Conservation (phyloP, 169 alveolate species). For the Sarcocystis neurona region DNA sequence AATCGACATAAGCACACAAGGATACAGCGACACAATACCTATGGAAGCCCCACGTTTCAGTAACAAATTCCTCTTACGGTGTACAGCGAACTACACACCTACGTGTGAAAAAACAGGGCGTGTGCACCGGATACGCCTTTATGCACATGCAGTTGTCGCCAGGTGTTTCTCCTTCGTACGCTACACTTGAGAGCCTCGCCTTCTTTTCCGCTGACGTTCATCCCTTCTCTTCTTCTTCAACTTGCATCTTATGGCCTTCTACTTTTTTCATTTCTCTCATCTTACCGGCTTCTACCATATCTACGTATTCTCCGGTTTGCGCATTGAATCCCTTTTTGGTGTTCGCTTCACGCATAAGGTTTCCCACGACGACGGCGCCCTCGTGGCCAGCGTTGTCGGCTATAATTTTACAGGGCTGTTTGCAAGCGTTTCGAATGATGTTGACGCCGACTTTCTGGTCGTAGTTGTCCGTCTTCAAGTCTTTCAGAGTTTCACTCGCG, state of each 20-base stretch:
- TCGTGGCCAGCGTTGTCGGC: conserved; percentile 99
- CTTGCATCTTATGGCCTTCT: background rate
- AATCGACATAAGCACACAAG: no score
- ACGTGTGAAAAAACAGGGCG: no score
- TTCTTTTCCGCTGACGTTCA: background rate
- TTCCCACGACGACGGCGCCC: conserved; percentile 96
- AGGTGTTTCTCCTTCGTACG: no score
- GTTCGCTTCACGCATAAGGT: conserved; percentile 78
- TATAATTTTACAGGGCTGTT: conserved; percentile 95
- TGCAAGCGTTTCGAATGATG: conserved; percentile 94
- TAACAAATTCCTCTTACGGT: no score
- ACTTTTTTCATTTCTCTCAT: background rate
- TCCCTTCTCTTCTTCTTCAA: background rate
- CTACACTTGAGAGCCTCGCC: no score
- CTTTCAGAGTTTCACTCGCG: conserved; percentile 59
- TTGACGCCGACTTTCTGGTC: conserved; percentile 94
- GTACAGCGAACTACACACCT: no score
- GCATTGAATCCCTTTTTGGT: conserved; percentile 94
- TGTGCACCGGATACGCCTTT: no score
- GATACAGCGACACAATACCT: no score
- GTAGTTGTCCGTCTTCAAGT: conserved; percentile 78
- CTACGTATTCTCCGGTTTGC: conserved; percentile 91
- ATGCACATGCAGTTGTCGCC: no score
- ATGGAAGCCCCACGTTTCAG: no score
- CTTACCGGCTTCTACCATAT: conserved; percentile 85